Percentiles rank a stretch among this genome's conserved stretches.
phyloP scores from a whole-genome alignment of 164 flowering plant genomes.

The Dillenia suffruticosa region DNA sequence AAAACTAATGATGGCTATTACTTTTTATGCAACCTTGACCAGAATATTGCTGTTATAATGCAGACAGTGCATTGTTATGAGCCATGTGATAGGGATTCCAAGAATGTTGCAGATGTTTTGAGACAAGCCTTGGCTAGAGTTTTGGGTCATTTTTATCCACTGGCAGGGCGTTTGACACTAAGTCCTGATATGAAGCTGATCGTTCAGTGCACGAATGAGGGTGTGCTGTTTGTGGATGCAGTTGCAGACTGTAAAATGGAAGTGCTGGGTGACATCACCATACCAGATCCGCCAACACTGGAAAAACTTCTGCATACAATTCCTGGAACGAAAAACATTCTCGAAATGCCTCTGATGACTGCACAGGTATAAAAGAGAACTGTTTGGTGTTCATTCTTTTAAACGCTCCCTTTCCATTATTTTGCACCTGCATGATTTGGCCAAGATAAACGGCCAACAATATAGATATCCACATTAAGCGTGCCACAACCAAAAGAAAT shows the following conservation, averaged over 20 bases:
- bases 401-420: no score
- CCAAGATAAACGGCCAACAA: no score
- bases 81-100: background rate
- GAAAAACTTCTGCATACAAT: conserved; percentile 11
- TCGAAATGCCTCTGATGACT: conserved; percentile 11
- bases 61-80: conserved; percentile 11
- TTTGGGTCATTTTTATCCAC: conserved; percentile 18
- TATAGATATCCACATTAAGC: no score
- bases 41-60: conserved; percentile 3
- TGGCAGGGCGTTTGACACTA: conserved; percentile 14
- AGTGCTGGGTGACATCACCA: conserved; percentile 12
- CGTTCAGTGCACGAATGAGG: conserved; percentile 13
- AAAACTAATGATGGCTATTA: conserved; percentile 4
- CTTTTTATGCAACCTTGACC: conserved; percentile 20
- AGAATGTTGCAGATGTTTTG: conserved; percentile 1
- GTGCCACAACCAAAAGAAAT: no score
- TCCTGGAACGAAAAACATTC: conserved; percentile 8
- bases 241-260: conserved; percentile 13
- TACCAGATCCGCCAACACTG: conserved; percentile 8
- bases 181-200: conserved; percentile 14
- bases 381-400: no score
- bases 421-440: no score
- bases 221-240: conserved; percentile 22
- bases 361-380: conserved; percentile 13
- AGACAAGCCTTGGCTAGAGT: conserved; percentile 16